Evolutionary conservation across 495 filamentous ascomycete species (phyloP).

Genomic region (Penicillium argentinense): DNA sequence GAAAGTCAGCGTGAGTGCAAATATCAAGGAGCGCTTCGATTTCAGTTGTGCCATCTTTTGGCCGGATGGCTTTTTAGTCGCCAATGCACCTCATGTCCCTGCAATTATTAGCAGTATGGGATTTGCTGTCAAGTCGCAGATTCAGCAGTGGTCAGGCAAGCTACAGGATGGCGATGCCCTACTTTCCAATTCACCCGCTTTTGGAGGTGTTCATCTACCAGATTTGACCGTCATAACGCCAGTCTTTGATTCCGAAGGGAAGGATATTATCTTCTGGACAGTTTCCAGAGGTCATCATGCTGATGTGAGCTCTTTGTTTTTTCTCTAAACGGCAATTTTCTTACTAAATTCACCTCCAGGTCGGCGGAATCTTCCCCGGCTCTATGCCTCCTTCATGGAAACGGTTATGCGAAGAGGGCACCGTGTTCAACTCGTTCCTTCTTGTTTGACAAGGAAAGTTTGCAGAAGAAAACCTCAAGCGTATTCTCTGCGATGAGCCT

Average conservation of each 20-base stretch:
- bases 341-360: background rate
- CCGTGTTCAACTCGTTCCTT: constrained; percentile 82
- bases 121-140: constrained; percentile 82
- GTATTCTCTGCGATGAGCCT: constrained; percentile 74
- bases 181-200: constrained; percentile 85
- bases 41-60: constrained; percentile 39
- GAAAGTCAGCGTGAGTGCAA: constrained; percentile 31
- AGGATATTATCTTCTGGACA: constrained; percentile 85
- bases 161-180: constrained; percentile 81
- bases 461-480: constrained; percentile 75
- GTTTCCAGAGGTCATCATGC: constrained; percentile 76
- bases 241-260: constrained; percentile 66
- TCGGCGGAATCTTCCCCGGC: constrained; percentile 87
- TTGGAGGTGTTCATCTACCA: constrained; percentile 79
- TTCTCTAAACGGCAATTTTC: no score
- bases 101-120: constrained; percentile 84
- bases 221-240: constrained; percentile 90
- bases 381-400: constrained; percentile 91
- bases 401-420: constrained; percentile 88
- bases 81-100: constrained; percentile 69
- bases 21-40: constrained; percentile 43
- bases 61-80: constrained; percentile 35
- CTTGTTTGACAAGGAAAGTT: constrained; percentile 82
- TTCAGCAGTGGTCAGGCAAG: constrained; percentile 78
- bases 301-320: constrained; percentile 49